Evolutionary conservation across 176 grass and related monocot species (phyloP), one percentile per base, ranked within the genome.

Genomic region (Poa annua): DNA sequence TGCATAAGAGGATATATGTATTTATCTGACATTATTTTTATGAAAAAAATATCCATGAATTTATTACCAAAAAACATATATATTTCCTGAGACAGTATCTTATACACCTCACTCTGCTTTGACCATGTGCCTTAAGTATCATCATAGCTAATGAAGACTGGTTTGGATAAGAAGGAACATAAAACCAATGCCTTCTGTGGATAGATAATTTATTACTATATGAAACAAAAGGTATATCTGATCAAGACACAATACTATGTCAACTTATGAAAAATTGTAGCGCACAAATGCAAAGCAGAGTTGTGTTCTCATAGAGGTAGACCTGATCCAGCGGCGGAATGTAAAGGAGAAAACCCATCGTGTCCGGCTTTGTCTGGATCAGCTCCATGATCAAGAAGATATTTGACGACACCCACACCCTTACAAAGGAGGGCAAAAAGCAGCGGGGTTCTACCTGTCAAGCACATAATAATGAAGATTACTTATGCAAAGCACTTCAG

Each of bases 301-400:
- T 16, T 0, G 60, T 70, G 19, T 80, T 33, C 33, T 71, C 41
- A 79, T 49, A 79, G 55, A 60, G 75, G 25, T 50, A 29, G 34
- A 86, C 64, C 84, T 72, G 54, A 51, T 57, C 19, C 4, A 29
- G 70, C 42, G 11, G 84, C 76, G 0, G 10, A 25, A 35, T 80
- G 84, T 67, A 86, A 48, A 72, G 49, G 76, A 36, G 84, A 80
- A 42, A 60, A 61, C 52, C 84, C 84, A 73, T 86, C 66, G 2
- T 20, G 45, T 8, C 72, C 35, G 69, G 39, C 62, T 51, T 33
- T 79, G 71, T 57, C 19, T 70, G 63, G 49, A 61, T 80, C 50
- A 50, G 84, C 77, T 16, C 77, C 77, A 71, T 64, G 21, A 60
- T 86, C 76, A 72, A 81, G 84, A 74, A 86, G 76, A 45, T 81